Conservation (phyloP, 257 asterid genomes). For the Scutellaria galericulata region DNA sequence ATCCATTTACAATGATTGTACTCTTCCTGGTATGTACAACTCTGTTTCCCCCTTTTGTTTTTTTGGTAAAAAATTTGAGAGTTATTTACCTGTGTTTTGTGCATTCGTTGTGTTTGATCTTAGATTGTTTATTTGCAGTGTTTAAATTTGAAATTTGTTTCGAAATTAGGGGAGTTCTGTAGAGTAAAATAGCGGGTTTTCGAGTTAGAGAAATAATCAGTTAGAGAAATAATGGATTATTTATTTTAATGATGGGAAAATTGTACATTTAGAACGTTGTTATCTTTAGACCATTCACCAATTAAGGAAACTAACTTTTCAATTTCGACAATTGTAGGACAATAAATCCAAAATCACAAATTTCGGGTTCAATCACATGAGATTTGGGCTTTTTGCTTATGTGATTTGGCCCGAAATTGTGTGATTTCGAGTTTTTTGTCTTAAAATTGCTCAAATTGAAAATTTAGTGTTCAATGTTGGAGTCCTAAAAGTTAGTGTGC, state of each 20-base stretch:
- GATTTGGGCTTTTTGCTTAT: too few relatives aligned
- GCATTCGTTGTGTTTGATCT: background rate
- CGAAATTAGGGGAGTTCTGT: background rate
- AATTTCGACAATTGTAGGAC: too few relatives aligned
- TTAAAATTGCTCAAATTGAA: too few relatives aligned
- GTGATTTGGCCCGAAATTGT: too few relatives aligned
- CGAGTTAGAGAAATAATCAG: constrained; percentile 18
- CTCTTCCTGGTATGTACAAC: constrained; percentile 45
- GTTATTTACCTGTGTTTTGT: background rate
- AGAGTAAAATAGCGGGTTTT: background rate
- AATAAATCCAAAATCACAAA: too few relatives aligned
- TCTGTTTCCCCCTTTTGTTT: background rate
- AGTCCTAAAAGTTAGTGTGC: too few relatives aligned
- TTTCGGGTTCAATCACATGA: too few relatives aligned
- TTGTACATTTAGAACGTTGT: too few relatives aligned
- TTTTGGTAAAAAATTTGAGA: background rate
- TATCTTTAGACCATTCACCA: too few relatives aligned
- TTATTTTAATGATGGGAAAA: background rate
- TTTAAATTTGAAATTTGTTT: background rate
- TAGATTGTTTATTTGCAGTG: background rate
- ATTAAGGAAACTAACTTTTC: too few relatives aligned
- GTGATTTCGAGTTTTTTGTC: too few relatives aligned
- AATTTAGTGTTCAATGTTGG: too few relatives aligned
- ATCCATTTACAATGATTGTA: constrained; percentile 55
- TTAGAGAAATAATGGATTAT: constrained; percentile 2